phyloP scores from a whole-genome alignment of 768 basidiomycete species.

The Terana coerulea region DNA sequence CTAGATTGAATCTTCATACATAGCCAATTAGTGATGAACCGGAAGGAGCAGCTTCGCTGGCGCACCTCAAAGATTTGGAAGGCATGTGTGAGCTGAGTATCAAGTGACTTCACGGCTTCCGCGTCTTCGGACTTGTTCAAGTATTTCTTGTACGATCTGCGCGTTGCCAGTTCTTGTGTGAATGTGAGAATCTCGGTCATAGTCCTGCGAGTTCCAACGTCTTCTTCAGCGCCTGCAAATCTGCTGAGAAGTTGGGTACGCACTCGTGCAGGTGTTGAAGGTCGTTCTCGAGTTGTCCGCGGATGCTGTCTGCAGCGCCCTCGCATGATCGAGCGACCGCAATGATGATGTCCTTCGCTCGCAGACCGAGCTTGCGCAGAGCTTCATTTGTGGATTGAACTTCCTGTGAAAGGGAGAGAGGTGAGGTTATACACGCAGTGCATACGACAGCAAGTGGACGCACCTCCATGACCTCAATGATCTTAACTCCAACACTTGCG shows the following conservation, averaged over 20 bases:
- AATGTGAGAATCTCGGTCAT: not conserved
- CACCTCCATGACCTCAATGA: not conserved
- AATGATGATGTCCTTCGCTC: not conserved
- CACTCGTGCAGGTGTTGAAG: not conserved
- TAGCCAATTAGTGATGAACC: too few species aligned
- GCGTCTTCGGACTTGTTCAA: conserved; percentile 1
- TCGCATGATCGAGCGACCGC: not conserved
- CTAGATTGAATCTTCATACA: conserved; percentile 3
- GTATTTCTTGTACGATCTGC: not conserved
- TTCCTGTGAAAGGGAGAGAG: not conserved
- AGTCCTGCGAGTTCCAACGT: not conserved
- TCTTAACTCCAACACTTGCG: not conserved
- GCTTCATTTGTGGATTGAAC: not conserved
- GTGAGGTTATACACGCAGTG: not conserved
- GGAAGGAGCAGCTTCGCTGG: too few species aligned
- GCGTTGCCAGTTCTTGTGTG: not conserved
- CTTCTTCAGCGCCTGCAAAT: not conserved
- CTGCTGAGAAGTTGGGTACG: not conserved
- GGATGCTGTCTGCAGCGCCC: not conserved
- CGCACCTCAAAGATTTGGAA: conserved; percentile 1
- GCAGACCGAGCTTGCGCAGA: not conserved
- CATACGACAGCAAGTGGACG: not conserved
- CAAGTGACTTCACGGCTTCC: not conserved
- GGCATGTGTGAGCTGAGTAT: not conserved
- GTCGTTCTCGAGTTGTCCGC: not conserved